Conservation (phyloP, 2,329 filamentous ascomycete genomes). For the Emergomyces orientalis region DNA sequence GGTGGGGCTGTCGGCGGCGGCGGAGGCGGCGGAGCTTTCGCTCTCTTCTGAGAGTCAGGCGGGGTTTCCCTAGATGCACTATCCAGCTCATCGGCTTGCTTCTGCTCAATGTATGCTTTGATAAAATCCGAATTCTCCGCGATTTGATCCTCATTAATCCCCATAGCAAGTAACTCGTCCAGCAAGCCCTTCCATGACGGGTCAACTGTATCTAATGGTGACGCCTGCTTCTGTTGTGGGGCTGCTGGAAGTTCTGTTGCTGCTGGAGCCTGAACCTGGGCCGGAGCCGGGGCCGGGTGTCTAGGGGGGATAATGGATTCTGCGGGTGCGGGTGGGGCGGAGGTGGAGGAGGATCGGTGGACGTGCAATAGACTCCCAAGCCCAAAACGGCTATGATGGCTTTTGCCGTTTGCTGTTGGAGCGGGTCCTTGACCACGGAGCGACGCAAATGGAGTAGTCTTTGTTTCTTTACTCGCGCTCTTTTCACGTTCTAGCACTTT, state of each 20-base stretch:
- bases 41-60: conserved; percentile 39
- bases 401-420: conserved; percentile 37
- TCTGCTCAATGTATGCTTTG: conserved; percentile 56
- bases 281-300: conserved; percentile 16
- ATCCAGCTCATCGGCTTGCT: conserved; percentile 43
- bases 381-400: conserved; percentile 43
- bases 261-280: conserved; percentile 14
- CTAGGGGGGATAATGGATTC: conserved; percentile 43
- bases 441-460: conserved; percentile 60
- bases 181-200: conserved; percentile 53
- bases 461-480: conserved; percentile 83
- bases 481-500: conserved; percentile 96
- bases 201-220: conserved; percentile 49
- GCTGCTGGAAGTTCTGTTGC: conserved; percentile 26
- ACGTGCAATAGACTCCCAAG: conserved; percentile 42
- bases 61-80: conserved; percentile 32
- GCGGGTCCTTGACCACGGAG: conserved; percentile 41
- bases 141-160: conserved; percentile 60
- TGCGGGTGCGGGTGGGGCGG: conserved; percentile 28
- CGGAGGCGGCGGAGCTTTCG: conserved; percentile 52
- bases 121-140: conserved; percentile 60
- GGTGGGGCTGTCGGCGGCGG: conserved; percentile 45
- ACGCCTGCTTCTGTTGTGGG: conserved; percentile 21
- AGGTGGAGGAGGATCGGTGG: conserved; percentile 40
- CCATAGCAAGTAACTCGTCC: conserved; percentile 54